Percentiles rank a stretch among this genome's conserved stretches.
Conservation (phyloP, 2,329 filamentous ascomycete species). For the Cryphonectria radicalis region DNA sequence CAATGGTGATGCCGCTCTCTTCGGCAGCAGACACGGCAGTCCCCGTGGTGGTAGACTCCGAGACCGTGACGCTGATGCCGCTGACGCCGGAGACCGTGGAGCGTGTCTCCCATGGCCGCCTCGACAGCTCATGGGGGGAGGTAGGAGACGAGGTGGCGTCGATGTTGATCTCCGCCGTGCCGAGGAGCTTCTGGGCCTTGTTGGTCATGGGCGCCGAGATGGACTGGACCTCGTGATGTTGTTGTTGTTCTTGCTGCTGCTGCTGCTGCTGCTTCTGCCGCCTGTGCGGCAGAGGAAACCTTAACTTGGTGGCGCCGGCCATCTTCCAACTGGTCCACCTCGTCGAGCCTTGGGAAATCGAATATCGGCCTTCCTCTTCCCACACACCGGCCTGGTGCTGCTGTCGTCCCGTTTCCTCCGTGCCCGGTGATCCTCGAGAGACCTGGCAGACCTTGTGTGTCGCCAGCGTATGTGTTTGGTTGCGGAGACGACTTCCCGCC, state of each 20-base stretch:
- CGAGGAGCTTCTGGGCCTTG: conserved; percentile 57
- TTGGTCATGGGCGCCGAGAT: conserved; percentile 46
- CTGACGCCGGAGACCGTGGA: conserved; percentile 49
- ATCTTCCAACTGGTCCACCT: conserved; percentile 15
- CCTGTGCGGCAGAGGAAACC: conserved; percentile 53
- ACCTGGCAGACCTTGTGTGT: neutral
- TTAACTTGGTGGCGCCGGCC: conserved; percentile 46
- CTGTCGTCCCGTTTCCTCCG: conserved; percentile 12
- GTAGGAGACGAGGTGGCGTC: conserved; percentile 38
- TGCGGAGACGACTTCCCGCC: conserved; percentile 15
- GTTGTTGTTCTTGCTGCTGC: conserved; percentile 40
- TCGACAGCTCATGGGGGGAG: conserved; percentile 31
- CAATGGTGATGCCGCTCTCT: conserved; percentile 32
- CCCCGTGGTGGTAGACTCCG: conserved; percentile 47
- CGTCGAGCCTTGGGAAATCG: neutral
- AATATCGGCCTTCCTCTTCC: neutral
- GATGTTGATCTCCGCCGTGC: conserved; percentile 49
- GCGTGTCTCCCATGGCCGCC: conserved; percentile 46
- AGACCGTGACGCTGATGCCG: conserved; percentile 50
- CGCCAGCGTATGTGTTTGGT: conserved; percentile 2
- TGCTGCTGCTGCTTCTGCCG: conserved; percentile 45
- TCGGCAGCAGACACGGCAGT: conserved; percentile 30
- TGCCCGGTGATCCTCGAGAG: conserved; percentile 4
- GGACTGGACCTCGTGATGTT: conserved; percentile 31
- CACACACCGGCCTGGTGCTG: neutral